Percentiles rank a stretch among this genome's conserved stretches.
These are phyloP conservation scores for Ophiostoma tasmaniense DNA, from an alignment of 2,329 filamentous ascomycete genomes.

Conservation along the genomic window DNA sequence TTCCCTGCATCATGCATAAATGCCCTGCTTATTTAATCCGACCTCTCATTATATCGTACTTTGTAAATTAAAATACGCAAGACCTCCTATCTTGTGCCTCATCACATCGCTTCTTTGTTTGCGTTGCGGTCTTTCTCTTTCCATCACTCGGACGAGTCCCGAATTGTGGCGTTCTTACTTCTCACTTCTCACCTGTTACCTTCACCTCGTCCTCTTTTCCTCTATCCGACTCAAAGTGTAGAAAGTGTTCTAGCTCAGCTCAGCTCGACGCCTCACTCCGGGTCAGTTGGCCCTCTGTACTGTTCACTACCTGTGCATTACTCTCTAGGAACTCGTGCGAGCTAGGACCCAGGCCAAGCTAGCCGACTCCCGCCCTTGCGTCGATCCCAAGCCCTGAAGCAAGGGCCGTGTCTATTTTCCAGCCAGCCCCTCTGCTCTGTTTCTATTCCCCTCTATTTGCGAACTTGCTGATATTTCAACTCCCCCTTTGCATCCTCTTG, in stretches of 20 bases:
- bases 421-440: not conserved
- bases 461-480: not conserved
- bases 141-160: not conserved
- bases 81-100: not conserved
- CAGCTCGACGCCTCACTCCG: not conserved
- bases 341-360: not conserved
- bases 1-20: not conserved
- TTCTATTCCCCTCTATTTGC: not conserved
- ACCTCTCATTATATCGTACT: no score
- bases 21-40: not conserved
- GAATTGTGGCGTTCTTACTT: not conserved
- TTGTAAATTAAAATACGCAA: no score
- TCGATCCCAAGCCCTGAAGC: not conserved
- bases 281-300: not conserved
- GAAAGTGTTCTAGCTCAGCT: not conserved
- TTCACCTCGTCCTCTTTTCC: not conserved
- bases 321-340: not conserved
- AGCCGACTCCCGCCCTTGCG: conserved; percentile 1
- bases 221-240: not conserved
- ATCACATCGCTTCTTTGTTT: not conserved
- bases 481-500: not conserved
- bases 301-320: no score
- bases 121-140: not conserved
- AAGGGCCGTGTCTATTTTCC: not conserved
- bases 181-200: not conserved